Evolutionary conservation across 345 rosid species (phyloP), one percentile per base, ranked within the genome.

Genomic region (Ceriops decandra): DNA sequence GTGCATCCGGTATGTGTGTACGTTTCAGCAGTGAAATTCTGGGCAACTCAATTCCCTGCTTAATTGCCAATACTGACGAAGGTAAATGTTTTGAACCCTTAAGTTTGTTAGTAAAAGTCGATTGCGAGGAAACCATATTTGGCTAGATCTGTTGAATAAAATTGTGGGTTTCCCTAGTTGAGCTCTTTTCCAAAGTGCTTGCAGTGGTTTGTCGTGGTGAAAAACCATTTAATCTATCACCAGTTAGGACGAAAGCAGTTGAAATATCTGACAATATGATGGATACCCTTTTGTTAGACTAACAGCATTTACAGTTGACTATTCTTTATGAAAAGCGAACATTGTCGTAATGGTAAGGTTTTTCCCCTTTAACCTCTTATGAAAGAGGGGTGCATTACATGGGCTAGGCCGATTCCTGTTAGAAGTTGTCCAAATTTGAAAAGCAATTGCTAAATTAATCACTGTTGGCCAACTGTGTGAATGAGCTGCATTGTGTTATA

Each of bases 91-190:
- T 79, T 1, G 88, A 91, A 64, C 89, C 82, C 51, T 72, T 91
- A 68, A 81, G 82, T 30, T 32, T 86, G 56, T 76, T 75, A 11
- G 74, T 87, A 2, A 91, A 95, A 85, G 83, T 91, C 72, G 89
- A 95, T 67, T 91, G 97, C 57, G 90, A 95, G 79, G 97, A 95
- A 78, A 91, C 97, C 0, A 90, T 95, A 22, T 89, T 95, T 66
- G 99, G 73, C 74, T 88, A 64, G 91, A 95, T 77, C 74, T 91
- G 58, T 79, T 91, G 82, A 91, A 91, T 76, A 86, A 90, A 76
- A 81, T 88, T 26, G 90, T 87, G 58, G 88, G 82, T 74, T 87
- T 90, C 71, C 75, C 75, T 86, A 71, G 85, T 66, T 60, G 93
- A 91, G 71, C 52, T 80, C 67, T 74, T 76, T 52, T 24, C 51